phyloP scores from a whole-genome alignment of 306 rosid species.

The Ormosia emarginata region DNA sequence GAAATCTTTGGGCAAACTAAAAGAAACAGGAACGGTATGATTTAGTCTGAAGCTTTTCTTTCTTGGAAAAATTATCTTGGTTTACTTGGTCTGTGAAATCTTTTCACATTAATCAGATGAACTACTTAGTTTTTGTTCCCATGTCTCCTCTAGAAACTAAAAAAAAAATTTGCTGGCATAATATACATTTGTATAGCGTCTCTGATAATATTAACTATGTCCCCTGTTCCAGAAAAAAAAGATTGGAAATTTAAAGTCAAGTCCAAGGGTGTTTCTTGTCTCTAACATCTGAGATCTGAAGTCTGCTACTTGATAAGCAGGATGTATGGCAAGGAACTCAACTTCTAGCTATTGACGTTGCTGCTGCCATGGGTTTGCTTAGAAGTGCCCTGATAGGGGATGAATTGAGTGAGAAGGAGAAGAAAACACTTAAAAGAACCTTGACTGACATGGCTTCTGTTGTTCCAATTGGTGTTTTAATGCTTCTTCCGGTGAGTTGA shows the following conservation, averaged over 20 bases:
- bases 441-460: conserved; percentile 92
- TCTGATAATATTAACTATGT: neutral
- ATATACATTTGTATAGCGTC: neutral
- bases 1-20: conserved; percentile 70
- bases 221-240: neutral
- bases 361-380: conserved; percentile 69
- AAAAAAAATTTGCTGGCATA: neutral
- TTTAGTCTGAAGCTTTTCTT: conserved; percentile 4
- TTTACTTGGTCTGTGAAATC: conserved; percentile 13
- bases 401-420: conserved; percentile 89
- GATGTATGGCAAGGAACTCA: conserved; percentile 99
- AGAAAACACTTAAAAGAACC: conserved; percentile 76
- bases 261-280: conserved; percentile 3
- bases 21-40: conserved; percentile 81
- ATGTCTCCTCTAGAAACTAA: neutral
- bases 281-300: conserved; percentile 19
- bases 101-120: conserved; percentile 1
- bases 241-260: neutral
- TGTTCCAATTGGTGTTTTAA: conserved; percentile 86
- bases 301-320: conserved; percentile 41
- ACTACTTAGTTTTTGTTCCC: neutral
- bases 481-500: conserved; percentile 93
- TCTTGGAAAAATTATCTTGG: conserved; percentile 10
- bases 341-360: conserved; percentile 83
- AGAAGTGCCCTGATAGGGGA: conserved; percentile 80